Percentiles rank a stretch among this genome's conserved stretches.
These are phyloP conservation scores for Heimioporus sp. DNA, from an alignment of 768 basidiomycete species.

Conservation along the genomic window DNA sequence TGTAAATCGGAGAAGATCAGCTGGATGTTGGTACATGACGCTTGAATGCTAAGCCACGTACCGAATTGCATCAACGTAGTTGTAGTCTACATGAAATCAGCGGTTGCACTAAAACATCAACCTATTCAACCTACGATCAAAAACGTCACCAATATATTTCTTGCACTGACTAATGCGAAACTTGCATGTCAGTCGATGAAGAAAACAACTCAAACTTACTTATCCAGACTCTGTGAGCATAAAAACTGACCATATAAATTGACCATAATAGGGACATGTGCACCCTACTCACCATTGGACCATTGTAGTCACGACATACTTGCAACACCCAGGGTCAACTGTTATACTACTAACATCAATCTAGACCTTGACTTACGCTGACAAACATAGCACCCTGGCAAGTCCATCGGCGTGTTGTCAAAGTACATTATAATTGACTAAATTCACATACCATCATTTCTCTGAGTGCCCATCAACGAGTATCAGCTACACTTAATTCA, in stretches of 20 bases:
- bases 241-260: slow-evolving; percentile 5
- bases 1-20: neutral
- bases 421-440: neutral
- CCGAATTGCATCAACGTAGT: slow-evolving; percentile 6
- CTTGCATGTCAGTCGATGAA: neutral
- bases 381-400: neutral
- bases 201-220: neutral
- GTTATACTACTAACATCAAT: too few relatives aligned
- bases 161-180: slow-evolving; percentile 1
- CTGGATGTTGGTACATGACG: neutral
- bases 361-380: neutral
- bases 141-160: neutral
- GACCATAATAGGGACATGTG: neutral
- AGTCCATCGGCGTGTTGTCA: too few relatives aligned
- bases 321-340: neutral
- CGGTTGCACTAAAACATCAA: neutral
- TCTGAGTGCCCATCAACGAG: neutral
- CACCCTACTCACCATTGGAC: slow-evolving; percentile 10
- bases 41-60: neutral
- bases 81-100: neutral
- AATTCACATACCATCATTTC: slow-evolving; percentile 1
- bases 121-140: slow-evolving; percentile 3
- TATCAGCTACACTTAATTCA: too few relatives aligned
- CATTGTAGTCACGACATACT: slow-evolving; percentile 2
- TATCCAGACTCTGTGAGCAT: slow-evolving; percentile 13